These are phyloP conservation scores for Diaporthe batatas DNA, from an alignment of 2,329 filamentous ascomycete genomes.

Conservation along the genomic window DNA sequence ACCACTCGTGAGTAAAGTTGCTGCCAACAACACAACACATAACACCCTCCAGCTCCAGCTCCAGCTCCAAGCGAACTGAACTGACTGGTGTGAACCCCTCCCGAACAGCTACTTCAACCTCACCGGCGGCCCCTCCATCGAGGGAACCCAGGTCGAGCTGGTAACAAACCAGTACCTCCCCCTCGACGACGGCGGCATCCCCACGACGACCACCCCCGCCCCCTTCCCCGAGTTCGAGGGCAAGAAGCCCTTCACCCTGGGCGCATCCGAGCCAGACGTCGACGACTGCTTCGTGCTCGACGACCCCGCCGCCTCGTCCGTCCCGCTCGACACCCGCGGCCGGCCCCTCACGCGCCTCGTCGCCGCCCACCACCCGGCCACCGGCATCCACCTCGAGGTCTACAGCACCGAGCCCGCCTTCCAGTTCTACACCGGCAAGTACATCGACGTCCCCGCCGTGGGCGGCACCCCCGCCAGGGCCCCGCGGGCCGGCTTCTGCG, in stretches of 20 bases:
- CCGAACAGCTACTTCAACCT: conserved; percentile 74
- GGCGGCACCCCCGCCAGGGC: conserved; percentile 74
- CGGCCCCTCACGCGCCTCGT: conserved; percentile 76
- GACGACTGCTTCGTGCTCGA: conserved; percentile 93
- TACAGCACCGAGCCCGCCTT: conserved; percentile 94
- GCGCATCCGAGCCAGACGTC: conserved; percentile 78
- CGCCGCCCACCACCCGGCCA: conserved; percentile 79
- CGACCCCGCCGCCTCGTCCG: conserved; percentile 64
- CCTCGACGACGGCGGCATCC: conserved; percentile 80
- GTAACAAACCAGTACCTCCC: conserved; percentile 76
- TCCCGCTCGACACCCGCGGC: conserved; percentile 76
- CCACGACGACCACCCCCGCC: conserved; percentile 73
- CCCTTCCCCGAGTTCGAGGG: conserved; percentile 75
- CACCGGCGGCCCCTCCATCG: conserved; percentile 64
- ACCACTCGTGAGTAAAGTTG: conserved; percentile 78
- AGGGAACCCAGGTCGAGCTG: conserved; percentile 76
- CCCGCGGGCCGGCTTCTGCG: conserved; percentile 83
- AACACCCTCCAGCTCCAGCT: no score
- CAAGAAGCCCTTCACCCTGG: conserved; percentile 78
- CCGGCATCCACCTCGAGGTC: conserved; percentile 86
- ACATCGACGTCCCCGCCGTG: conserved; percentile 80
- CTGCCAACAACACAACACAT: no score
- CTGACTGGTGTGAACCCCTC: not conserved
- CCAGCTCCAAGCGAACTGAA: not conserved
- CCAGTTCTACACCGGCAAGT: conserved; percentile 95